Evolutionary conservation across 2,329 filamentous ascomycete species (phyloP), one percentile per base, ranked within the genome.

Genomic region (Pseudogymnoascus destructans): DNA sequence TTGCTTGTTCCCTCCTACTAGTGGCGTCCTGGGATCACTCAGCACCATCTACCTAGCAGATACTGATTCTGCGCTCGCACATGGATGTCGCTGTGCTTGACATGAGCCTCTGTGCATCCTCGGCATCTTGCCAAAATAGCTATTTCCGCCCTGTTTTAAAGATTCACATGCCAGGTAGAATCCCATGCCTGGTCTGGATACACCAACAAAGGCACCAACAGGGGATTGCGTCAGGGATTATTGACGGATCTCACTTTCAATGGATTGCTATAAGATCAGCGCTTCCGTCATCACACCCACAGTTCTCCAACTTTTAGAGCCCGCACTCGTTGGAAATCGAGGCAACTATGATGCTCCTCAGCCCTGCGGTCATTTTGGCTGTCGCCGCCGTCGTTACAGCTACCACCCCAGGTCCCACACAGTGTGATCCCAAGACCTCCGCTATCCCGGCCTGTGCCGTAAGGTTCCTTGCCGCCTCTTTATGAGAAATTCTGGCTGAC

Each of bases 201-300:
- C 25, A 30, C 25, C 46, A 52, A 30, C 25, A 52, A 30, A 52
- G 23, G 2, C 46, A 52, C 46, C 46, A 30, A 11, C 25, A 9
- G 10, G 25, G 10, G 15, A 30, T 25, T 52, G 46, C 25, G 5
- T 52, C 46, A 25, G 46, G 46, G 46, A 52, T 52, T 30, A 19
- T 52, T 30, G 25, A 30, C 10, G 46, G 46, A 52, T 30, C 25
- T 30, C 25, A 27, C 46, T 52, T 52, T 30, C 46, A 15, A 52
- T 52, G 46, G 46, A 30, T 52, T 52, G 23, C 46, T 52, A 52
- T 52, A 52, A 52, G 46, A 52, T 52, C 46, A 52, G 46, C 46
- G 46, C 46, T 52, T 30, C 46, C 15, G 25, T 52, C 46, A 52
- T 30, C 15, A 13, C 10, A 30, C 25, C 25, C 15, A 15, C 15